These are phyloP conservation scores for Stereocaulon alpinum DNA, from an alignment of 495 filamentous ascomycete genomes.

Conservation along the genomic window DNA sequence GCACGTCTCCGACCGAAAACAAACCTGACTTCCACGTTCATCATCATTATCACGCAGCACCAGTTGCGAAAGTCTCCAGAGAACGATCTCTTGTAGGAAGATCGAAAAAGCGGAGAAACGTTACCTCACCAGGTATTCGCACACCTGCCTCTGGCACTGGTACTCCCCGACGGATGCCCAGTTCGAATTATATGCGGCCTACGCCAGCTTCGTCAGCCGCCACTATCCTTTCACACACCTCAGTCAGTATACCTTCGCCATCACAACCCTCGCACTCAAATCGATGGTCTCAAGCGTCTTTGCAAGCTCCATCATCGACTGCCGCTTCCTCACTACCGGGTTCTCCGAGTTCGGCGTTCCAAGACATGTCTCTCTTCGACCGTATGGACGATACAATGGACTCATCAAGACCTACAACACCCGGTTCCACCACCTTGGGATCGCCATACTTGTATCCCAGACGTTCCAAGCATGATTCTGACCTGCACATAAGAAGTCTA, in stretches of 20 bases:
- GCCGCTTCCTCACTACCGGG: slow-evolving; percentile 63
- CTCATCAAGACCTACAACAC: slow-evolving; percentile 62
- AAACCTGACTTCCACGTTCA: slow-evolving; percentile 80
- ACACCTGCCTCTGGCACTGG: slow-evolving; percentile 42
- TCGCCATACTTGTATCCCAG: slow-evolving; percentile 39
- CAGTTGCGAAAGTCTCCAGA: slow-evolving; percentile 35
- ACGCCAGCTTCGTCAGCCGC: slow-evolving; percentile 41
- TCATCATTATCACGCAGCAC: slow-evolving; percentile 74
- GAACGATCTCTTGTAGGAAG: slow-evolving; percentile 45
- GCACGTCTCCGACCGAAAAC: slow-evolving; percentile 37
- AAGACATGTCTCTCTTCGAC: slow-evolving; percentile 71
- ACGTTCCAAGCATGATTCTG: slow-evolving; percentile 45
- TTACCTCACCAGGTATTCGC: slow-evolving; percentile 47
- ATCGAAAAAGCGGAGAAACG: slow-evolving; percentile 60
- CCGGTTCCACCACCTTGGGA: slow-evolving; percentile 55
- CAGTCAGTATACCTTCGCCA: slow-evolving; percentile 45
- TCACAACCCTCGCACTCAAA: slow-evolving; percentile 25
- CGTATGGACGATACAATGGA: slow-evolving; percentile 43
- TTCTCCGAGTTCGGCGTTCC: slow-evolving; percentile 66
- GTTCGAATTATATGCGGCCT: slow-evolving; percentile 33
- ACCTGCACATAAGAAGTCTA: slow-evolving; percentile 39
- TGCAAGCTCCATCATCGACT: slow-evolving; percentile 46
- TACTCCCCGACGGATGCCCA: slow-evolving; percentile 34
- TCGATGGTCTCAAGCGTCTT: slow-evolving; percentile 58
- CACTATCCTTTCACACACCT: slow-evolving; percentile 53